Conservation (phyloP, 2,329 filamentous ascomycete species). For the Metarhizium anisopliae region DNA sequence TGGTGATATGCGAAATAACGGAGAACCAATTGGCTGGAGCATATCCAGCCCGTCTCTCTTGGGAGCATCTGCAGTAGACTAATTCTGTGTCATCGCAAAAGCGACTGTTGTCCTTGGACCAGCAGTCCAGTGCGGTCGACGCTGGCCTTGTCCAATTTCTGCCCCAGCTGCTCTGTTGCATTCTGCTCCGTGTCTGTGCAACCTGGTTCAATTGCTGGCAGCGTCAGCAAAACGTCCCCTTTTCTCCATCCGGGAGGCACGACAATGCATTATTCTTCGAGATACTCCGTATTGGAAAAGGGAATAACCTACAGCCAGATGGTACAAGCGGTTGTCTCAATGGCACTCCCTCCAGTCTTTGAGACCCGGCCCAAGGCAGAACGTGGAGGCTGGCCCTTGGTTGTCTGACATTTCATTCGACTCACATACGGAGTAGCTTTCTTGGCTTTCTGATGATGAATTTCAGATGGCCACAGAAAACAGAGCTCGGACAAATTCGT, state of each 20-base stretch:
- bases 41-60: background rate
- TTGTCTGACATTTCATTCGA: no score
- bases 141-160: background rate
- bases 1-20: background rate
- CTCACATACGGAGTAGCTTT: no score
- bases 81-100: conserved; percentile 4
- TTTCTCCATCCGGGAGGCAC: background rate
- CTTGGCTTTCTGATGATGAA: no score
- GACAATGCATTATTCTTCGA: no score
- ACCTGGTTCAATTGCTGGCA: background rate
- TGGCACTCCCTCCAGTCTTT: no score
- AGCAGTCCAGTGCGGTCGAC: background rate
- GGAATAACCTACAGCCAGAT: no score
- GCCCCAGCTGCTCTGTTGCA: background rate
- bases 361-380: no score
- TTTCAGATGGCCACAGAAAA: no score
- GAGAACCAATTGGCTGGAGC: background rate
- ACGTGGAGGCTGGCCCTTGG: no score
- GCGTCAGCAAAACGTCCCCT: background rate
- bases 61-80: background rate
- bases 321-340: no score
- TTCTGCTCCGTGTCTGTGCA: background rate
- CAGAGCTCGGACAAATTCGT: no score
- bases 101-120: background rate
- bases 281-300: no score